Evolutionary conservation across 805 yeast species (phyloP).

Genomic region (Suhomyces sp.): DNA sequence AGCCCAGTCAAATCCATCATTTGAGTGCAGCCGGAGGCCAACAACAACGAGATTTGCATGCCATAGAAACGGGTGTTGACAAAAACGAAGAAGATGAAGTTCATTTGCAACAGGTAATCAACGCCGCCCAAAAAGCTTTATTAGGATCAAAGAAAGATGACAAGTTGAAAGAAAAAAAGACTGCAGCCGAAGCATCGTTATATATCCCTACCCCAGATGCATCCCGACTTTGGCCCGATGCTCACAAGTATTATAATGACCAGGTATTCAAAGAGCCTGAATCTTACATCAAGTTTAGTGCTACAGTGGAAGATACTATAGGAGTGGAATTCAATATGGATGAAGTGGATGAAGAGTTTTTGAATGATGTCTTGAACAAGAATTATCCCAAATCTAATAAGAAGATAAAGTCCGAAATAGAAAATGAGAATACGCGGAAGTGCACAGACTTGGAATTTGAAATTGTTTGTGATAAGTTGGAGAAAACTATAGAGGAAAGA

Average conservation of each 20-base stretch:
- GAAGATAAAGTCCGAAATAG: slow-evolving; percentile 13
- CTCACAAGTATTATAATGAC: slow-evolving; percentile 65
- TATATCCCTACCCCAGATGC: slow-evolving; percentile 98
- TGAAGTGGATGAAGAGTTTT: slow-evolving; percentile 76
- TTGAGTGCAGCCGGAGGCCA: slow-evolving; percentile 45
- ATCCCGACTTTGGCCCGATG: slow-evolving; percentile 77
- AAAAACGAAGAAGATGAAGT: slow-evolving; percentile 97
- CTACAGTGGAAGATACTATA: slow-evolving; percentile 92
- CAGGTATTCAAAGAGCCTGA: slow-evolving; percentile 65
- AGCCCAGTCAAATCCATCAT: slow-evolving; percentile 44
- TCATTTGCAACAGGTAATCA: slow-evolving; percentile 88
- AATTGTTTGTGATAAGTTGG: slow-evolving; percentile 68
- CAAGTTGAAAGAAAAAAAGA: slow-evolving; percentile 32
- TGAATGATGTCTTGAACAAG: slow-evolving; percentile 42
- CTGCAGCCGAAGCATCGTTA: slow-evolving; percentile 29
- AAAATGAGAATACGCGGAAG: slow-evolving; percentile 15
- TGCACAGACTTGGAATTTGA: slow-evolving; percentile 88
- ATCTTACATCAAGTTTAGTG: slow-evolving; percentile 81
- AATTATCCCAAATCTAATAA: slow-evolving; percentile 25
- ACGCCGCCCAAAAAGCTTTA: slow-evolving; percentile 70
- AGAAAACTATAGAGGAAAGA: slow-evolving; percentile 67
- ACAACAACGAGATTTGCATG: slow-evolving; percentile 82
- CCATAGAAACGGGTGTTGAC: slow-evolving; percentile 96
- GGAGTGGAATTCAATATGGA: slow-evolving; percentile 90
- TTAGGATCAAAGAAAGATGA: slow-evolving; percentile 33